Evolutionary conservation across 2,329 filamentous ascomycete genomes (phyloP), one percentile per base, ranked within the genome.

Genomic region (Aspergillus clavatus): DNA sequence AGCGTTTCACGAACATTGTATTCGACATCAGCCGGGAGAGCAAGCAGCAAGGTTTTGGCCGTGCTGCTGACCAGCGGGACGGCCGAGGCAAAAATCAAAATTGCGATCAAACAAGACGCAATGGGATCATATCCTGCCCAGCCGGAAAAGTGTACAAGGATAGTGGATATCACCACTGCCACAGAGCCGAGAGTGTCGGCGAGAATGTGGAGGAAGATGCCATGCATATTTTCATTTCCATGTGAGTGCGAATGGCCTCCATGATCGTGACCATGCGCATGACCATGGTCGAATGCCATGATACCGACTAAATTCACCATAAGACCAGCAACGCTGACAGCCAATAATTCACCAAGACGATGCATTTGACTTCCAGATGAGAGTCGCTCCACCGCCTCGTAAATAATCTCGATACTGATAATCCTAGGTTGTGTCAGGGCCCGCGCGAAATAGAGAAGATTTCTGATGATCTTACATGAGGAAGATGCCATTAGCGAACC

Each of bases 211-310:
- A 98, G 75, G 68, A 95, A 98, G 54, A 98, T 97, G 10, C 93
- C 93, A 57, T 93, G 81, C 90, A 98, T 96, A 63, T 98, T 98
- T 59, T 98, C 93, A 65, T 95, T 95, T 50, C 89, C 86, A 59
- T 90, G 86, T 16, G 61, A 62, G 48, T 72, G 71, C 26, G 54
- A 60, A 46, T 75, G 73, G 6, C 60, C 64, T 46, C 60, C 64
- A 47, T 80, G 78, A 21, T 62, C 68, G 45, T 73, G 70, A n/a
- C 62, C 65, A 47, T 79, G 75, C 3, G 71, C 65, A 46, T 73
- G 72, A 29, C 81, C 80, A 53, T 87, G 80, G 38, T 79, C 82
- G 58, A 95, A 95, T 0, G 88, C 86, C 62, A 86, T 84, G 63
- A 98, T 89, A 4, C 93, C 93, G 3, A 97, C 83, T 52, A 97